These are phyloP conservation scores for Claviceps sp. DNA, from an alignment of 2,329 filamentous ascomycete genomes.

Conservation along the genomic window DNA sequence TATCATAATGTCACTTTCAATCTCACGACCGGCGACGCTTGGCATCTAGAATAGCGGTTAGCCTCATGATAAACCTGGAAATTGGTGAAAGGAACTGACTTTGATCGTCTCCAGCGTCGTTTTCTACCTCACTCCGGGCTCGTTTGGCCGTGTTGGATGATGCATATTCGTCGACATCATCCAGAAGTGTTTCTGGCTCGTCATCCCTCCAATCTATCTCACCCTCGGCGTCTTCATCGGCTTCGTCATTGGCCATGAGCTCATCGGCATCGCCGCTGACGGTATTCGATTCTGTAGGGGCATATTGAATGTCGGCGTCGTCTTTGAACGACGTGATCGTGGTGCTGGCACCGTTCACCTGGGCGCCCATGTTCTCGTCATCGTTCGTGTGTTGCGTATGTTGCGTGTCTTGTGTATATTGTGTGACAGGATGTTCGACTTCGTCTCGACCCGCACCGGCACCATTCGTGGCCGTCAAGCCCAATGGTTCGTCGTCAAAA, in stretches of 20 bases:
- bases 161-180: slow-evolving; percentile 1
- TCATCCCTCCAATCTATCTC: slow-evolving; percentile 12
- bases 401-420: neutral
- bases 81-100: slow-evolving; percentile 3
- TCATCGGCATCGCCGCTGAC: neutral
- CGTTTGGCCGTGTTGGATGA: slow-evolving; percentile 7
- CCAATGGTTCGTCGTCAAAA: slow-evolving; percentile 2
- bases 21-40: slow-evolving; percentile 10
- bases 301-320: slow-evolving; percentile 19
- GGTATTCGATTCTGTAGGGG: neutral
- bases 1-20: neutral
- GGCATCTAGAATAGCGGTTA: slow-evolving; percentile 8
- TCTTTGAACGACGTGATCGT: slow-evolving; percentile 9
- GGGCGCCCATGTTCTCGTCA: neutral
- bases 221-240: slow-evolving; percentile 1
- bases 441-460: neutral
- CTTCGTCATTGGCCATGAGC: neutral
- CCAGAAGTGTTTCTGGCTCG: slow-evolving; percentile 2
- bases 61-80: neutral
- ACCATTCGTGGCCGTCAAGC: neutral
- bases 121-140: slow-evolving; percentile 9
- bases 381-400: too few species aligned
- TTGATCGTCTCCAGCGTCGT: slow-evolving; percentile 6
- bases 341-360: neutral
- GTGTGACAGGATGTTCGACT: neutral